A percentile compares a stretch with the other conserved stretches of the same genome.
These are phyloP conservation scores for Yamadazyma spencermartinsiae DNA, from an alignment of 1,139 yeast species.

Conservation along the genomic window DNA sequence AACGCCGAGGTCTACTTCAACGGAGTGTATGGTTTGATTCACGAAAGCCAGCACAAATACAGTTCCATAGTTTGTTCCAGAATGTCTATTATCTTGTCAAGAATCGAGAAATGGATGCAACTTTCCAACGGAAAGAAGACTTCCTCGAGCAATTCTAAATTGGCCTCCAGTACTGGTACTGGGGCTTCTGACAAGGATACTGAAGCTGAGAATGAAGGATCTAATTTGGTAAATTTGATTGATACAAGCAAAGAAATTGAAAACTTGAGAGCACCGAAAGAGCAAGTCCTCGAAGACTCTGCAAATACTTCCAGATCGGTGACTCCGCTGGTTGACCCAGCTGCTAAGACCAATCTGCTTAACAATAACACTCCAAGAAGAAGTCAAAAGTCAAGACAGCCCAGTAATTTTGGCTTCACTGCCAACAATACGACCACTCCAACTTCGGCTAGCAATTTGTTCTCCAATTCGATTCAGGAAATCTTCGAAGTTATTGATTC, in stretches of 20 bases:
- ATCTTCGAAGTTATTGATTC: conserved; percentile 35
- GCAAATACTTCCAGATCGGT: too few species aligned
- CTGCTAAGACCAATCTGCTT: background rate
- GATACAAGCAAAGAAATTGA: conserved; percentile 51
- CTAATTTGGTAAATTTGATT: conserved; percentile 40
- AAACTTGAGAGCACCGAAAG: conserved; percentile 37
- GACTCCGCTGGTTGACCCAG: too few species aligned
- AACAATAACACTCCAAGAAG: too few species aligned
- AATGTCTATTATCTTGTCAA: conserved; percentile 42
- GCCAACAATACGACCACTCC: conserved; percentile 8
- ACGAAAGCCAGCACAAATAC: conserved; percentile 22
- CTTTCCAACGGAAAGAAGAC: conserved; percentile 27
- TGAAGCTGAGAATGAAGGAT: conserved; percentile 11
- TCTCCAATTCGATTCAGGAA: conserved; percentile 25
- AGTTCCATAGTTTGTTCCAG: conserved; percentile 41
- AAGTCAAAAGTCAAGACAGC: background rate
- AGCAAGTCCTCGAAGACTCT: conserved; percentile 8
- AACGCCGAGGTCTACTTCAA: conserved; percentile 38
- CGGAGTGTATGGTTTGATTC: conserved; percentile 26
- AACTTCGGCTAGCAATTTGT: conserved; percentile 9
- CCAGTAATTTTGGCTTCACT: background rate
- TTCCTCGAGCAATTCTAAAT: conserved; percentile 1
- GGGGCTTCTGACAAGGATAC: conserved; percentile 3
- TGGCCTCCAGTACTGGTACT: background rate
- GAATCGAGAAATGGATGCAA: conserved; percentile 50